Evolutionary conservation across 192 early-diverging fungal species (phyloP).

Genomic region (Podila clonocystis): DNA sequence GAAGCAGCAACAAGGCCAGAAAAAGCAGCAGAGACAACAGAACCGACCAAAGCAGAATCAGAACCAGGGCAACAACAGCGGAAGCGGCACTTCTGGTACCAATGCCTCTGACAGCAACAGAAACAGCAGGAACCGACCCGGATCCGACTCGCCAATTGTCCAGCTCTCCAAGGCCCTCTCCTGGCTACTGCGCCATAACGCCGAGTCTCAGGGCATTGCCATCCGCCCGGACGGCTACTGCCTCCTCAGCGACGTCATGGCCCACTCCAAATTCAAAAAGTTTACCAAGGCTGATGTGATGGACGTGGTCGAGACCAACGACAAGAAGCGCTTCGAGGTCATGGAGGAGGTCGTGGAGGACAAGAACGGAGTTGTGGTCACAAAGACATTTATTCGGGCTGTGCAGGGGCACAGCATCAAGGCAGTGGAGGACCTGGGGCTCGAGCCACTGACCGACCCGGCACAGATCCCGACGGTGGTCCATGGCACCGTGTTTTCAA

Average conservation of each 20-base stretch:
- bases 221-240: conserved; percentile 85
- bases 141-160: conserved; percentile 36
- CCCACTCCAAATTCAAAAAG: conserved; percentile 61
- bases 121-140: background rate
- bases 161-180: conserved; percentile 81
- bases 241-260: conserved; percentile 70
- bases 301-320: conserved; percentile 75
- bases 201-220: conserved; percentile 75
- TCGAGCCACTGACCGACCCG: conserved; percentile 33
- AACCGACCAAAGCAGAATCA: background rate
- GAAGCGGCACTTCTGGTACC: background rate
- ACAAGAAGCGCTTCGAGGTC: conserved; percentile 85
- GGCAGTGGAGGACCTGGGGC: conserved; percentile 10
- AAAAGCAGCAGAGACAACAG: background rate
- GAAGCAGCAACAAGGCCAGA: background rate
- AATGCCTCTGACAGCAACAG: background rate
- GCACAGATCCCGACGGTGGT: conserved; percentile 61
- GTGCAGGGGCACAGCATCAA: conserved; percentile 87
- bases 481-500: conserved; percentile 71
- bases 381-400: conserved; percentile 71
- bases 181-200: conserved; percentile 87
- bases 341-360: conserved; percentile 28
- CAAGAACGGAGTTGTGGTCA: background rate
- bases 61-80: background rate
- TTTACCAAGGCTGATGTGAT: conserved; percentile 72